These are phyloP conservation scores for Aspergillus quadrilineatus DNA, from an alignment of 2,329 filamentous ascomycete species.

Conservation along the genomic window DNA sequence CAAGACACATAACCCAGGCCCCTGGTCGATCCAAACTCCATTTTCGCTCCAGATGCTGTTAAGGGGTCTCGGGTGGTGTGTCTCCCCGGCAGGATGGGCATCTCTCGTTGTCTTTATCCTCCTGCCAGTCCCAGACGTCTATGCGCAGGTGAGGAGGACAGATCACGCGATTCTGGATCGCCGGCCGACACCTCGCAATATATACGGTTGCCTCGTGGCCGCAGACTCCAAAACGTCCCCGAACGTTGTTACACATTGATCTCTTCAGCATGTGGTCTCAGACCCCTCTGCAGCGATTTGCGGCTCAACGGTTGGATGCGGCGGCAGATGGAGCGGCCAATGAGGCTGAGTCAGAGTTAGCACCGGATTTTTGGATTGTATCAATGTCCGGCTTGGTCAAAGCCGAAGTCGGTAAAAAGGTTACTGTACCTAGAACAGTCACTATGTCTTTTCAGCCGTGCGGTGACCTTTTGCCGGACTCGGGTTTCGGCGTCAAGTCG, in stretches of 20 bases:
- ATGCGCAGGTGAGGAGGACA: slow-evolving; percentile 19
- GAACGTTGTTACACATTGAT: slow-evolving; percentile 23
- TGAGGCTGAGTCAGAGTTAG: neutral
- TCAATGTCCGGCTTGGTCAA: neutral
- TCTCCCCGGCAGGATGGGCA: slow-evolving; percentile 19
- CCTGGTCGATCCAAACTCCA: neutral
- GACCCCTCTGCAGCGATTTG: neutral
- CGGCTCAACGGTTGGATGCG: neutral
- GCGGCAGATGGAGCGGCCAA: neutral
- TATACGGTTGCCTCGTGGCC: slow-evolving; percentile 22
- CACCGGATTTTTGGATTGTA: neutral
- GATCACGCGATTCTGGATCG: slow-evolving; percentile 17
- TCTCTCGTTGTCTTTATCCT: slow-evolving; percentile 19
- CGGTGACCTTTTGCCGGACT: neutral
- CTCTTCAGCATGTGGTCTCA: slow-evolving; percentile 4
- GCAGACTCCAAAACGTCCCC: slow-evolving; percentile 20
- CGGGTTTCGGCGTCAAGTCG: neutral
- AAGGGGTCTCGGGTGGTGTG: slow-evolving; percentile 22
- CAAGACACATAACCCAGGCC: no score
- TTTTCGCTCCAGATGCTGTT: neutral
- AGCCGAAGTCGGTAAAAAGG: neutral
- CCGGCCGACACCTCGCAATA: slow-evolving; percentile 19
- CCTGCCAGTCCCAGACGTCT: slow-evolving; percentile 23
- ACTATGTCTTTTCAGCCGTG: neutral
- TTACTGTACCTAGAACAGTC: neutral